phyloP scores from a whole-genome alignment of 1,284 basidiomycete genomes.

The Stygiomarasmius scandens region DNA sequence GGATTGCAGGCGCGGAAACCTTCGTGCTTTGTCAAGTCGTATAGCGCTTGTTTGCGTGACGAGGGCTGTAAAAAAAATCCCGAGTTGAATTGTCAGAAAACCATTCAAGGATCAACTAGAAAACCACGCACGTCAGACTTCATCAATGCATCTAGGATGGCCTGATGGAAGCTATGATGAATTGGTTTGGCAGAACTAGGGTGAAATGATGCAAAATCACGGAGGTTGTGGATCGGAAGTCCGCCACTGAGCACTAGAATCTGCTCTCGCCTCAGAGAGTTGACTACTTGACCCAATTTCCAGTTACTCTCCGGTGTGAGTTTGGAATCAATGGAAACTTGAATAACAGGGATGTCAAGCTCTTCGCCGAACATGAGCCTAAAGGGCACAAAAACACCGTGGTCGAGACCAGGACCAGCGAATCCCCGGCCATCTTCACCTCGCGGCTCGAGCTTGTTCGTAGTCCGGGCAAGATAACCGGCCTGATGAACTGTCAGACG shows the following conservation, averaged over 20 bases:
- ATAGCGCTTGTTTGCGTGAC: constrained; percentile 46
- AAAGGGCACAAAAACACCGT: constrained; percentile 80
- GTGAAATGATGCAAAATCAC: constrained; percentile 54
- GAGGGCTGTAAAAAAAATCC: constrained; percentile 30
- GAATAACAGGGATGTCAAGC: constrained; percentile 64
- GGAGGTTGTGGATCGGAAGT: constrained; percentile 67
- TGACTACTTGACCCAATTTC: constrained; percentile 64
- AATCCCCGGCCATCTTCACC: constrained; percentile 73
- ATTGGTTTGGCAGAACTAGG: constrained; percentile 48
- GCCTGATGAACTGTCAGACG: constrained; percentile 44
- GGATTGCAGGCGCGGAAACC: constrained; percentile 70
- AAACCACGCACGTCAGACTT: constrained; percentile 48
- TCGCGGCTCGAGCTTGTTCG: constrained; percentile 52
- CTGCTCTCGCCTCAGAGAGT: constrained; percentile 62
- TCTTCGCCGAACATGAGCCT: constrained; percentile 74
- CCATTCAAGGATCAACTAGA: neutral
- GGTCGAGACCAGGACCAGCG: constrained; percentile 63
- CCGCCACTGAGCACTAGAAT: constrained; percentile 75
- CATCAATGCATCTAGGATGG: constrained; percentile 57
- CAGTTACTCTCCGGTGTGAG: constrained; percentile 66
- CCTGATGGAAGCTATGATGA: constrained; percentile 61
- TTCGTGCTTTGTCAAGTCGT: constrained; percentile 53
- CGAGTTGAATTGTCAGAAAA: neutral
- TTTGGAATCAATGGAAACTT: constrained; percentile 70
- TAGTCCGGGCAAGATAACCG: constrained; percentile 58